Conservation (phyloP, 306 rosid species). For the Trichosanthes truncata region DNA sequence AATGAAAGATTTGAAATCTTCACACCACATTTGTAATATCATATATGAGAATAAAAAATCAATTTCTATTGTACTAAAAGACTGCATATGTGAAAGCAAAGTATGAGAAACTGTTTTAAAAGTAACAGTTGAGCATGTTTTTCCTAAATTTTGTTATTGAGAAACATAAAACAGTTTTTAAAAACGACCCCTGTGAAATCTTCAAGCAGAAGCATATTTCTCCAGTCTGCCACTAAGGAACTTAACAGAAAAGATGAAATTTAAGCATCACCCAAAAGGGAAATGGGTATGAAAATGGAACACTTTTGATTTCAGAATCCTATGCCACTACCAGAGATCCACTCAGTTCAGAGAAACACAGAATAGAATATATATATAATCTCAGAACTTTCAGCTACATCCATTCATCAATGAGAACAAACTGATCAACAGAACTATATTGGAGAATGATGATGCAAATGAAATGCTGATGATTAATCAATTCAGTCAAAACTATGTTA, state of each 20-base stretch:
- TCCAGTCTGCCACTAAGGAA: background rate
- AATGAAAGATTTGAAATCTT: background rate
- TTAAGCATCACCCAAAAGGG: background rate
- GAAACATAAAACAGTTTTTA: background rate
- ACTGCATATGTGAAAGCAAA: background rate
- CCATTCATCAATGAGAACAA: background rate
- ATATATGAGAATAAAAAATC: background rate
- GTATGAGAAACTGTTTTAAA: background rate
- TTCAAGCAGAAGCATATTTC: background rate
- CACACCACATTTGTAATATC: background rate
- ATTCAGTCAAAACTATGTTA: slow-evolving; percentile 9
- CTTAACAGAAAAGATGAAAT: background rate
- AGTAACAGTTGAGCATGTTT: background rate
- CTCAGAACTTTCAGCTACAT: background rate
- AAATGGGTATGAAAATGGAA: background rate
- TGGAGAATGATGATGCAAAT: background rate
- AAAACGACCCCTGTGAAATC: background rate
- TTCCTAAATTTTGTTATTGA: background rate
- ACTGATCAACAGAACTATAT: background rate
- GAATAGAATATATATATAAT: background rate
- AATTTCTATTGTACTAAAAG: background rate
- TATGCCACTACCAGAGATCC: background rate
- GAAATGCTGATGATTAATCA: background rate
- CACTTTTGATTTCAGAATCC: background rate
- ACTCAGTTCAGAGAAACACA: background rate